Evolutionary conservation across 2,329 filamentous ascomycete species (phyloP).

Genomic region (Diplodia sapinea): DNA sequence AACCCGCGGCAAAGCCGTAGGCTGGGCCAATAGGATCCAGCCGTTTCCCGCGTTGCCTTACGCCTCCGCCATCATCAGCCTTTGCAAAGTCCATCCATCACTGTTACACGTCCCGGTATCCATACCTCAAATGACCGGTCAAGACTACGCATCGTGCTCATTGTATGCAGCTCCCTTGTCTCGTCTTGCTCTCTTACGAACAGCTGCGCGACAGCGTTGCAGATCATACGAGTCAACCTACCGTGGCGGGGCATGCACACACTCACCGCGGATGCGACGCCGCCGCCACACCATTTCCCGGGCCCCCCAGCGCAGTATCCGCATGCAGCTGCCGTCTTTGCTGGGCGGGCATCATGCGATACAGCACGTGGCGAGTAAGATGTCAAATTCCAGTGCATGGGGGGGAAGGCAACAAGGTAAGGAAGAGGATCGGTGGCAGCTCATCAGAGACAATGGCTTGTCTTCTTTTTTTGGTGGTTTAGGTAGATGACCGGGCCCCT

Average conservation of each 20-base stretch:
- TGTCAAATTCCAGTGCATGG: background rate
- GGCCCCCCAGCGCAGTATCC: background rate
- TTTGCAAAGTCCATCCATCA: background rate
- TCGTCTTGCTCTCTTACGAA: background rate
- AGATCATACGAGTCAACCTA: background rate
- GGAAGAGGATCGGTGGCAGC: no score
- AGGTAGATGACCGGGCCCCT: background rate
- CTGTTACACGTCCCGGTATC: background rate
- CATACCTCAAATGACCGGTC: background rate
- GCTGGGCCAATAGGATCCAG: background rate
- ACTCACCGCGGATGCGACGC: background rate
- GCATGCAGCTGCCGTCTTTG: background rate
- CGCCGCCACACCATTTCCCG: background rate
- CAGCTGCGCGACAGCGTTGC: background rate
- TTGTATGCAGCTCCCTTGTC: background rate
- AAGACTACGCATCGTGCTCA: background rate
- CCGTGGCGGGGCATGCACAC: background rate
- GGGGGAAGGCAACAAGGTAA: no score
- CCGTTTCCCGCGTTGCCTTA: background rate
- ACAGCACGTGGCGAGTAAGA: background rate
- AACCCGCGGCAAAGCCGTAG: background rate
- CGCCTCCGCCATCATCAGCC: background rate
- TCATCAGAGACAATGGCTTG: no score
- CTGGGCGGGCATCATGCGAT: background rate
- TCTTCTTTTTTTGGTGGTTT: background rate